Evolutionary conservation across 2,329 filamentous ascomycete genomes (phyloP).

Genomic region (Botrytis cinerea): DNA sequence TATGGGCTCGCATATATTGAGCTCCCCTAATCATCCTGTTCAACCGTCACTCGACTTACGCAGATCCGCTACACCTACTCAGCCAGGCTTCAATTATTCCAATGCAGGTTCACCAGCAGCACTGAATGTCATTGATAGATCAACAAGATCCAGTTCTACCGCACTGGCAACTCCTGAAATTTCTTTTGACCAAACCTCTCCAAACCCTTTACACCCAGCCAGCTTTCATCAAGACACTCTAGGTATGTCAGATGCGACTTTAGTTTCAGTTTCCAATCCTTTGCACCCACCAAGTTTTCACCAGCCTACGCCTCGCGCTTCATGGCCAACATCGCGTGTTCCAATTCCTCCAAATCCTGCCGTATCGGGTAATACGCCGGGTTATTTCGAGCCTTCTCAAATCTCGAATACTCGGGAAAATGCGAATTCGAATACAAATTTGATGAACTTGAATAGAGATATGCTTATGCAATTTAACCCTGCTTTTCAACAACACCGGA

Average conservation of each 20-base stretch:
- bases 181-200: neutral
- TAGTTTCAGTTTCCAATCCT: neutral
- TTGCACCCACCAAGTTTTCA: slow-evolving; percentile 1
- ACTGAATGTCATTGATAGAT: neutral
- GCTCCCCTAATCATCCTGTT: neutral
- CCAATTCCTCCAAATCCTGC: slow-evolving; percentile 11
- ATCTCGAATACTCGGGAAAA: neutral
- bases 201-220: neutral
- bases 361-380: neutral
- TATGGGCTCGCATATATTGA: neutral
- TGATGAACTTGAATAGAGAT: neutral
- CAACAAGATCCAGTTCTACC: neutral
- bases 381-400: slow-evolving; percentile 3
- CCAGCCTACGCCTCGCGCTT: slow-evolving; percentile 1
- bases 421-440: neutral
- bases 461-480: neutral
- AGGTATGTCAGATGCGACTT: neutral
- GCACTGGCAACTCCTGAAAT: too few relatives aligned
- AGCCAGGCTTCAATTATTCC: neutral
- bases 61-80: slow-evolving; percentile 2
- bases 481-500: neutral
- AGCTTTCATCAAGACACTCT: neutral
- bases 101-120: neutral
- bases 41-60: neutral
- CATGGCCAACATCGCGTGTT: slow-evolving; percentile 1